phyloP scores from a whole-genome alignment of 805 yeast genomes.

The Komagataella pseudopastoris region DNA sequence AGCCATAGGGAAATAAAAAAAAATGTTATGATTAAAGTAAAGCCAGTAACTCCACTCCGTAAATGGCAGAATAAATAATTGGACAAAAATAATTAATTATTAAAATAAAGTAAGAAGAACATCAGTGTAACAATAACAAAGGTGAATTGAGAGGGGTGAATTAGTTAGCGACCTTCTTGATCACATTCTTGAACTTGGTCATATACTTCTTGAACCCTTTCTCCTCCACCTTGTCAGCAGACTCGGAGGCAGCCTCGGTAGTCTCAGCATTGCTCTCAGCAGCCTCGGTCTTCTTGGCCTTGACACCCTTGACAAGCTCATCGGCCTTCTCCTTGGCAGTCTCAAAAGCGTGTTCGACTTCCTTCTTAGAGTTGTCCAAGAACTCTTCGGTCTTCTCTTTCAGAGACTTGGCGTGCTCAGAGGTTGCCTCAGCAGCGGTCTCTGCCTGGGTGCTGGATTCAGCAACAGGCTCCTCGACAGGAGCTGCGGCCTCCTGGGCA shows the following conservation, averaged over 20 bases:
- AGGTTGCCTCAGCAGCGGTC: constrained; percentile 9
- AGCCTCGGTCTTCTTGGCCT: constrained; percentile 1
- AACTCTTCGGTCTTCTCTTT: constrained; percentile 1
- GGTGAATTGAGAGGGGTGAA: not conserved
- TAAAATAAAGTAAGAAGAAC: constrained; percentile 1
- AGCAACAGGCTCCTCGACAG: not conserved
- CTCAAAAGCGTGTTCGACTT: constrained; percentile 1
- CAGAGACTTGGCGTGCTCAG: constrained; percentile 1
- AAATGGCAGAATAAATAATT: not conserved
- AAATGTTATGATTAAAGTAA: not conserved
- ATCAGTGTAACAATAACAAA: not conserved
- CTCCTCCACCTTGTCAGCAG: constrained; percentile 1
- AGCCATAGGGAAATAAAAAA: not conserved
- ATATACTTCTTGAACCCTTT: constrained; percentile 13
- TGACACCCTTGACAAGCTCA: not conserved
- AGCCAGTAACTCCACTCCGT: not conserved
- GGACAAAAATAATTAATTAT: not conserved
- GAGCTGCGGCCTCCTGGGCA: not conserved
- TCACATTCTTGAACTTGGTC: constrained; percentile 14
- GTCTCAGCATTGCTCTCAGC: constrained; percentile 4
- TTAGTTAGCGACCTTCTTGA: constrained; percentile 4
- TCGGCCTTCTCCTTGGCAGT: not conserved
- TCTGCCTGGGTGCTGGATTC: constrained; percentile 1
- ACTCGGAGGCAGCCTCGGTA: constrained; percentile 1
- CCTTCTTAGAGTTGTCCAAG: not conserved